phyloP scores from a whole-genome alignment of 2,329 filamentous ascomycete genomes.

The Colletotrichum incanum region DNA sequence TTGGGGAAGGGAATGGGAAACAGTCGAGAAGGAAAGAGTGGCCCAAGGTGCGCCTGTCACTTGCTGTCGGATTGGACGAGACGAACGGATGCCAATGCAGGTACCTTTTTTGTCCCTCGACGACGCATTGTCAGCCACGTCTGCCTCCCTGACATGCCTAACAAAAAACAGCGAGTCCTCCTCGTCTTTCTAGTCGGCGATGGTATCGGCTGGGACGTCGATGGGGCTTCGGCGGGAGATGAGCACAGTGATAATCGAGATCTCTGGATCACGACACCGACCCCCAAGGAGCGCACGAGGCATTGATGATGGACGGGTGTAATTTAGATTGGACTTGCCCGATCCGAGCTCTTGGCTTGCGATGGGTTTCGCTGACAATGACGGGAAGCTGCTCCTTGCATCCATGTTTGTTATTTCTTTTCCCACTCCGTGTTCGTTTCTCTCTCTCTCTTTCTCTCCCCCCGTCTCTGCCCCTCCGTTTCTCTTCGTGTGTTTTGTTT shows the following conservation, averaged over 20 bases:
- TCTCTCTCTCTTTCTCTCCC: not conserved
- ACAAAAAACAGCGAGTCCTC: not conserved
- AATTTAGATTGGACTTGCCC: not conserved
- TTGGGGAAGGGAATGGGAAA: conserved; percentile 13
- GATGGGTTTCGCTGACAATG: not conserved
- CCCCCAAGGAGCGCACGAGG: not conserved
- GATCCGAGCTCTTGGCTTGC: conserved; percentile 1
- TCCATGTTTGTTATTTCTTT: conserved; percentile 15
- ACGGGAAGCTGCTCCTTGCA: conserved; percentile 15
- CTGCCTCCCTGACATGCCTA: not conserved
- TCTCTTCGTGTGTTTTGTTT: not conserved
- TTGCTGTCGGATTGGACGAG: conserved; percentile 32
- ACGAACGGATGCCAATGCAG: conserved; percentile 37
- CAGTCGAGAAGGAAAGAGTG: conserved; percentile 21
- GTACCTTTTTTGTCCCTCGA: conserved; percentile 16
- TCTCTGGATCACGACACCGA: conserved; percentile 1
- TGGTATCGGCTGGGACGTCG: not conserved
- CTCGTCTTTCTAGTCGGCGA: not conserved
- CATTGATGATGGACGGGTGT: not conserved
- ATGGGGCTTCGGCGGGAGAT: conserved; percentile 4
- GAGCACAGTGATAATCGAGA: conserved; percentile 8
- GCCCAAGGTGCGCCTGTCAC: conserved; percentile 32
- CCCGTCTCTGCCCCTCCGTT: conserved; percentile 13
- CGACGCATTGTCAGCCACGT: conserved; percentile 4
- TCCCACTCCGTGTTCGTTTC: not conserved